Evolutionary conservation across 2,329 filamentous ascomycete species (phyloP).

Genomic region (Zasmidium cellare): DNA sequence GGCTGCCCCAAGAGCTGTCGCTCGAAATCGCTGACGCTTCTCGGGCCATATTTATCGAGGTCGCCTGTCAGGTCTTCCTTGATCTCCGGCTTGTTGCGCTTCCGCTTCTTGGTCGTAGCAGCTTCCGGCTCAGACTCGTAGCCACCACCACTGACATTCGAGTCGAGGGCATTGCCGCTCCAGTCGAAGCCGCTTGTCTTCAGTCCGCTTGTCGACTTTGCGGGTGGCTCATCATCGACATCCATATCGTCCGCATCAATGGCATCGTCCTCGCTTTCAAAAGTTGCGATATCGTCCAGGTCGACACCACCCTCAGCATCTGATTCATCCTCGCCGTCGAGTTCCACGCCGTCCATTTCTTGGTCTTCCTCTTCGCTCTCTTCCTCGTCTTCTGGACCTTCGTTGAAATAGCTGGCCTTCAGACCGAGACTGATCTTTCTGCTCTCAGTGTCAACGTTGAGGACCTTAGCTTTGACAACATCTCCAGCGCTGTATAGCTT

Average conservation of each 20-base stretch:
- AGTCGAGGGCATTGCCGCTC: constrained; percentile 63
- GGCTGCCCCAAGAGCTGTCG: constrained; percentile 87
- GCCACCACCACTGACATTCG: constrained; percentile 55
- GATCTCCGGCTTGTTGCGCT: constrained; percentile 76
- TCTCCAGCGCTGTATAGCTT: constrained; percentile 90
- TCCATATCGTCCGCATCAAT: constrained; percentile 49
- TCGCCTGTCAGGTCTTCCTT: constrained; percentile 90
- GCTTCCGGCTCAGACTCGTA: constrained; percentile 57
- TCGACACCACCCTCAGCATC: constrained; percentile 25
- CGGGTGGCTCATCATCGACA: constrained; percentile 33
- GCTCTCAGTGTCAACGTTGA: constrained; percentile 73
- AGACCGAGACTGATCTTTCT: constrained; percentile 84
- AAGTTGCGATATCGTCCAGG: constrained; percentile 34
- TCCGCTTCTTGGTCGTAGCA: constrained; percentile 51
- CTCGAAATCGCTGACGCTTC: constrained; percentile 89
- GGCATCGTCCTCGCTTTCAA: constrained; percentile 49
- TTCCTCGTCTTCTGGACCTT: constrained; percentile 51
- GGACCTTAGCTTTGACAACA: constrained; percentile 84
- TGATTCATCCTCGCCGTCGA: constrained; percentile 14
- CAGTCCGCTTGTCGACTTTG: constrained; percentile 48
- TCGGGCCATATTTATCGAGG: constrained; percentile 82
- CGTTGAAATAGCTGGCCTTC: constrained; percentile 86
- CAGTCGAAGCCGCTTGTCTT: constrained; percentile 82
- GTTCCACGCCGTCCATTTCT: constrained; percentile 36
- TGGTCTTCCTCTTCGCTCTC: constrained; percentile 36